A percentile compares a stretch with the other conserved stretches of the same genome.
These are phyloP conservation scores for Gynandropsis gynandra DNA, from an alignment of 345 rosid species.

Conservation along the genomic window DNA sequence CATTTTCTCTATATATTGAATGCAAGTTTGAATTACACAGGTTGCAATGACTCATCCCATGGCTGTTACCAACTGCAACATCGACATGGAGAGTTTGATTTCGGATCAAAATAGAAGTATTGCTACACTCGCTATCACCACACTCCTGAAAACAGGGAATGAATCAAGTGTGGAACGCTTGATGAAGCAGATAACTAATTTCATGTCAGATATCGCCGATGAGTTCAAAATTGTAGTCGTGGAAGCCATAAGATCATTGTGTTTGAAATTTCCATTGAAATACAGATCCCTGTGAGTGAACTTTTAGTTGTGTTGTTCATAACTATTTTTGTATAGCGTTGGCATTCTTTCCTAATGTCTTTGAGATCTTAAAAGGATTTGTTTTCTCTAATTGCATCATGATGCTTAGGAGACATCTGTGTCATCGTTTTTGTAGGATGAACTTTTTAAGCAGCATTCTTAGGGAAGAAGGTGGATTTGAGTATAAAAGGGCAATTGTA, in stretches of 20 bases:
- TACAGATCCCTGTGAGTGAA: constrained; percentile 85
- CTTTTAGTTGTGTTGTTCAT: constrained; percentile 5
- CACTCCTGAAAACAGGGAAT: constrained; percentile 94
- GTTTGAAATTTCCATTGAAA: constrained; percentile 93
- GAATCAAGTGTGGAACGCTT: constrained; percentile 96
- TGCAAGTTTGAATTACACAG: constrained; percentile 30
- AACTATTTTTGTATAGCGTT: constrained; percentile 12
- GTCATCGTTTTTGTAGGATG: constrained; percentile 58
- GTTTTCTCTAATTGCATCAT: not conserved
- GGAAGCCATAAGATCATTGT: constrained; percentile 94
- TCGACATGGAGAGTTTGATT: constrained; percentile 97
- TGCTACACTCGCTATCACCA: constrained; percentile 98
- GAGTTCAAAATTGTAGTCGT: constrained; percentile 98
- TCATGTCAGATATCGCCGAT: constrained; percentile 98
- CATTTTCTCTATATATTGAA: constrained; percentile 17
- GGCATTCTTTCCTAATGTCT: not conserved
- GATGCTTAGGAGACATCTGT: constrained; percentile 14
- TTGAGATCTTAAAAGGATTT: not conserved
- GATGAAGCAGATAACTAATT: constrained; percentile 97
- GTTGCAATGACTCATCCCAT: constrained; percentile 99
- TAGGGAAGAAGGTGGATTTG: constrained; percentile 99
- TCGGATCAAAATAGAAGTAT: constrained; percentile 98
- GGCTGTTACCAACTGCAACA: constrained; percentile 98
- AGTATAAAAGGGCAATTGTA: constrained; percentile 92
- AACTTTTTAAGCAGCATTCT: constrained; percentile 96